Base-by-base conservation (phyloP, 495 filamentous ascomycete species). In the Pseudotulostoma volvatum region DNA sequence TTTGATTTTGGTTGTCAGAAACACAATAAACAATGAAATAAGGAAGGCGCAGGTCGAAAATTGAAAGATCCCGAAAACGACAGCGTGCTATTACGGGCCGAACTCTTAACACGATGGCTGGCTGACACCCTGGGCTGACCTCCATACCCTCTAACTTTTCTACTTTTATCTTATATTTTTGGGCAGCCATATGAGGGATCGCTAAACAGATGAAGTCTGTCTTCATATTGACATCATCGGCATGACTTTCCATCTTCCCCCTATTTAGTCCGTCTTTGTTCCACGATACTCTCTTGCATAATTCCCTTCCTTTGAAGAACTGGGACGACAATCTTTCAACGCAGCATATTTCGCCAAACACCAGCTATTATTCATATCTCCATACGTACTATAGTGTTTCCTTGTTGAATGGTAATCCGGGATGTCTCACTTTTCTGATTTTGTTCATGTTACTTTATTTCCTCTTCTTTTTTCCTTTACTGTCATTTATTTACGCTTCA, bases 231-330 rank as follows among this genome's bases (percentile, higher is more conserved):
- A 59, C 49, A 51, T 50, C 59, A 57, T 63, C 61, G 51, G 56
- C 59, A 61, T 59, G 7, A 54, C 55, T 53, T 58, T 60, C 50
- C 48, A 50, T 63, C 63, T 60, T 59, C 61, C 62, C 61, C 59
- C 59, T 8, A 13, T 19, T 32, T 31, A 13, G 5, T 28, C 23
- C 5, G 23, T 11, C 11, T 28, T 28, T 5, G 23, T 11, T 28
- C 23, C 23, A 28, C 5, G 11, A 28, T 5, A 28, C 11, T 28
- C 23, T 28, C 23, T 11, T 28, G 5, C 23, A 28, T 28, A 28
- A 28, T 28, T 28, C 23, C 11, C 5, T 28, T 28, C 23, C 23
- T 11, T 11, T 28, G 23, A 11, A 28, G 11, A 28, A 28, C 23
- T 5, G 23, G 23, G 23, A 28, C 11, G 11, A 28, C 23, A 28